Percentiles rank a stretch among this genome's conserved stretches.
phyloP scores from a whole-genome alignment of 345 rosid genomes.

The Aquilaria yunnanensis region DNA sequence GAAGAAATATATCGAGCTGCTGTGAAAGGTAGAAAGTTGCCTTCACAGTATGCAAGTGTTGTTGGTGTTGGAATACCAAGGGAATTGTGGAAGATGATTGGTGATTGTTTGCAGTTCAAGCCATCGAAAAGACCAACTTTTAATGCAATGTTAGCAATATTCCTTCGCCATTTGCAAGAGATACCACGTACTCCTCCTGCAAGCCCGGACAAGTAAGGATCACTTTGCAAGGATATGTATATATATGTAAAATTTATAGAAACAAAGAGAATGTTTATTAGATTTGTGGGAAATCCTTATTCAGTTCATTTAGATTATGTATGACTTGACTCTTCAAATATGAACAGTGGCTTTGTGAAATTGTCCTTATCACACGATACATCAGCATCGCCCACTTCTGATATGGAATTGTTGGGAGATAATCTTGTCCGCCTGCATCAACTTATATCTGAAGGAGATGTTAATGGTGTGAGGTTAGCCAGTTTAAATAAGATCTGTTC shows the following conservation, averaged over 20 bases:
- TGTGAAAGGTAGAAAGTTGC: slow-evolving; percentile 73
- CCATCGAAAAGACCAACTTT: slow-evolving; percentile 85
- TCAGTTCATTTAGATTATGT: neutral
- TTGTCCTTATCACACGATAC: slow-evolving; percentile 44
- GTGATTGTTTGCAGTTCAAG: slow-evolving; percentile 95
- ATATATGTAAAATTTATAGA: no score
- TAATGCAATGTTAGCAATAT: slow-evolving; percentile 83
- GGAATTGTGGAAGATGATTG: slow-evolving; percentile 97
- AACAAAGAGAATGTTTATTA: no score
- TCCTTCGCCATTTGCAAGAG: slow-evolving; percentile 88
- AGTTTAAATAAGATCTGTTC: slow-evolving; percentile 7
- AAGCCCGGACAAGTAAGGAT: slow-evolving; percentile 83
- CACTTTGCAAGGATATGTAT: no score
- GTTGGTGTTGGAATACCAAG: slow-evolving; percentile 97
- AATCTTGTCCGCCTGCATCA: slow-evolving; percentile 61
- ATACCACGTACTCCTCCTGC: slow-evolving; percentile 89
- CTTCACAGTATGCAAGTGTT: slow-evolving; percentile 95
- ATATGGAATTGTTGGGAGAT: slow-evolving; percentile 45
- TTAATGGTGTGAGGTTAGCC: slow-evolving; percentile 74
- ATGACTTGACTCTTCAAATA: slow-evolving; percentile 1
- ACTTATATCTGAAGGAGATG: slow-evolving; percentile 73
- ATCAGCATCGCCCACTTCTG: slow-evolving; percentile 43
- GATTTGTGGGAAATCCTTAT: neutral
- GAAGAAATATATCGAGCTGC: slow-evolving; percentile 92
- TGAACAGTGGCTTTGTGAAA: slow-evolving; percentile 51